Percentiles rank a stretch among this genome's conserved stretches.
Evolutionary conservation across 179 eudicot genomes (phyloP).

Genomic region (Beta macrorhiza): DNA sequence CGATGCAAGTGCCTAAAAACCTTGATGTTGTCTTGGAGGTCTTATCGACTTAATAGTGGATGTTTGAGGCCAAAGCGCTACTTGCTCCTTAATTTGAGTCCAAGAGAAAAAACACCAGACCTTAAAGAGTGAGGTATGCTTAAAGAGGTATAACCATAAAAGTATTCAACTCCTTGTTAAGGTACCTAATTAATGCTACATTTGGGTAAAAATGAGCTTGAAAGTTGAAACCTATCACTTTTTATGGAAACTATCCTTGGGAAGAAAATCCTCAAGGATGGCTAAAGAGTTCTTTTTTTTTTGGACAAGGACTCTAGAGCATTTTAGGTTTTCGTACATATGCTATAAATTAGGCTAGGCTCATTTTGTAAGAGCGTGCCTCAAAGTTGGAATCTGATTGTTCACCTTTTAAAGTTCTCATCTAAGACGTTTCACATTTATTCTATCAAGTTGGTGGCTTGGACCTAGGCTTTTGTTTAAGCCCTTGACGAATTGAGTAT

Average conservation of each 20-base stretch:
- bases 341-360: background rate
- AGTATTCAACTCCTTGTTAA: background rate
- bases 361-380: background rate
- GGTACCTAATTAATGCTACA: background rate
- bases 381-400: background rate
- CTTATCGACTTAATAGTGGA: no score
- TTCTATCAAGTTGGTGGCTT: no score
- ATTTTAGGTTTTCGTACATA: background rate
- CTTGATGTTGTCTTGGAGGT: background rate
- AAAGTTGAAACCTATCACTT: background rate
- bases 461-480: no score
- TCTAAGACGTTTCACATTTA: no score
- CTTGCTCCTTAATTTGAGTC: background rate
- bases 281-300: background rate
- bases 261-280: background rate
- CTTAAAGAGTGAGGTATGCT: background rate
- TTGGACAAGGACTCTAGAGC: background rate
- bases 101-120: background rate
- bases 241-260: background rate
- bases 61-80: background rate
- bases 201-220: background rate
- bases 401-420: background rate
- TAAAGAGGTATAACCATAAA: no score
- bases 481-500: no score
- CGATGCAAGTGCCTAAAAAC: no score